Percentiles rank a stretch among this genome's conserved stretches.
phyloP scores from a whole-genome alignment of 1,139 yeast genomes.

The Lodderomyces oxycetoniae region DNA sequence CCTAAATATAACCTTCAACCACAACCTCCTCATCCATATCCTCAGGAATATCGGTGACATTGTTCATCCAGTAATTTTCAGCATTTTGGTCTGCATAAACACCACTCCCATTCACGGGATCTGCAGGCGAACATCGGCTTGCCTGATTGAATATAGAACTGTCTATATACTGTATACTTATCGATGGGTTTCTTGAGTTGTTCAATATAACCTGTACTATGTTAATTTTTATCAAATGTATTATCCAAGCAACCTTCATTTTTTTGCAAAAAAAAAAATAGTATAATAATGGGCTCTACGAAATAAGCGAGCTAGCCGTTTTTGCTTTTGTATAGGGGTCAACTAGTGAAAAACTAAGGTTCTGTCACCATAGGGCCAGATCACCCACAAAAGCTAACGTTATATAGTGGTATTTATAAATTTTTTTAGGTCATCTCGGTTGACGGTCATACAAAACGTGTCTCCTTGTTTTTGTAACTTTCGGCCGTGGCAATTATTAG shows the following conservation, averaged over 20 bases:
- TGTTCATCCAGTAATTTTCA: constrained; percentile 15
- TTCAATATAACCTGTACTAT: constrained; percentile 34
- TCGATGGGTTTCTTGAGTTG: constrained; percentile 32
- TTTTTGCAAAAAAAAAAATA: too few relatives aligned
- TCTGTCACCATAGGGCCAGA: too few relatives aligned
- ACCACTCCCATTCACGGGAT: constrained; percentile 15
- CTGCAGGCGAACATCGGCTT: constrained; percentile 22
- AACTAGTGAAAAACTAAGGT: too few relatives aligned
- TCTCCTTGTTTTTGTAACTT: too few relatives aligned
- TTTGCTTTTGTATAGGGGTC: too few relatives aligned
- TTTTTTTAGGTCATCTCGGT: too few relatives aligned
- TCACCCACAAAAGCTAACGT: too few relatives aligned
- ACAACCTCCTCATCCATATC: constrained; percentile 1
- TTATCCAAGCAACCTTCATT: constrained; percentile 34
- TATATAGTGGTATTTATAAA: too few relatives aligned
- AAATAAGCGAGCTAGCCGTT: too few relatives aligned
- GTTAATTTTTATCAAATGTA: constrained; percentile 37
- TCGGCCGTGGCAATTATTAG: too few relatives aligned
- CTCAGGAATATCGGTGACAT: constrained; percentile 28
- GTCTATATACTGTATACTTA: constrained; percentile 30
- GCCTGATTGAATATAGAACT: constrained; percentile 33
- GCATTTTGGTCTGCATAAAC: constrained; percentile 10
- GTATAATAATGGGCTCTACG: too few relatives aligned
- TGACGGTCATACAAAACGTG: too few relatives aligned
- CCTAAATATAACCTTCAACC: neutral